A percentile compares a stretch with the other conserved stretches of the same genome.
These are phyloP conservation scores for Pleurotus giganteus DNA, from an alignment of 768 basidiomycete species.

Conservation along the genomic window DNA sequence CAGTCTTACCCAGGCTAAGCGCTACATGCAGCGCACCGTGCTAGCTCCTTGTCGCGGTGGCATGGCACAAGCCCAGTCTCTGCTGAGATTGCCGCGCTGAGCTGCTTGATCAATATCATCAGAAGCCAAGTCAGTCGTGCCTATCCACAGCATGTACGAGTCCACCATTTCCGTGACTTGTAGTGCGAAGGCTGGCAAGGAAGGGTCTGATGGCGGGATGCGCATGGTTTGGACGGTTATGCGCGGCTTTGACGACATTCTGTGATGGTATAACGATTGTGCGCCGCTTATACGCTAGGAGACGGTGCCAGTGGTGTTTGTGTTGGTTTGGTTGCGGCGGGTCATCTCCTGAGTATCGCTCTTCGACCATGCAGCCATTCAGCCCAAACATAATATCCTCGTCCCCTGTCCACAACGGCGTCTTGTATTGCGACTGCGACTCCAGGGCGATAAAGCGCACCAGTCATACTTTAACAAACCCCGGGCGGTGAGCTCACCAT, in stretches of 20 bases:
- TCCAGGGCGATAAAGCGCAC: neutral
- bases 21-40: constrained; percentile 1
- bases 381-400: neutral
- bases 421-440: neutral
- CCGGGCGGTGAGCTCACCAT: neutral
- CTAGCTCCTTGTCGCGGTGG: constrained; percentile 38
- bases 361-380: neutral
- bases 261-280: neutral
- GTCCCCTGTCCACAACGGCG: neutral
- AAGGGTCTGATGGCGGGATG: constrained; percentile 46
- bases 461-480: neutral
- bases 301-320: no score
- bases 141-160: constrained; percentile 84
- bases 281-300: no score
- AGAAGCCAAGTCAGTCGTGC: constrained; percentile 46
- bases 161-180: constrained; percentile 66
- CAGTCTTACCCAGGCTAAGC: neutral
- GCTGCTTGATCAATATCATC: constrained; percentile 49
- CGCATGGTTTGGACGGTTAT: constrained; percentile 49
- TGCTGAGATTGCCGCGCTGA: constrained; percentile 53
- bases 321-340: neutral
- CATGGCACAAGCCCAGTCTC: constrained; percentile 86
- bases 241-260: constrained; percentile 12
- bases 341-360: neutral
- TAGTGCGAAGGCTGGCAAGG: constrained; percentile 57